These are phyloP conservation scores for Colletotrichum tropicale DNA, from an alignment of 2,329 filamentous ascomycete genomes.

Conservation along the genomic window DNA sequence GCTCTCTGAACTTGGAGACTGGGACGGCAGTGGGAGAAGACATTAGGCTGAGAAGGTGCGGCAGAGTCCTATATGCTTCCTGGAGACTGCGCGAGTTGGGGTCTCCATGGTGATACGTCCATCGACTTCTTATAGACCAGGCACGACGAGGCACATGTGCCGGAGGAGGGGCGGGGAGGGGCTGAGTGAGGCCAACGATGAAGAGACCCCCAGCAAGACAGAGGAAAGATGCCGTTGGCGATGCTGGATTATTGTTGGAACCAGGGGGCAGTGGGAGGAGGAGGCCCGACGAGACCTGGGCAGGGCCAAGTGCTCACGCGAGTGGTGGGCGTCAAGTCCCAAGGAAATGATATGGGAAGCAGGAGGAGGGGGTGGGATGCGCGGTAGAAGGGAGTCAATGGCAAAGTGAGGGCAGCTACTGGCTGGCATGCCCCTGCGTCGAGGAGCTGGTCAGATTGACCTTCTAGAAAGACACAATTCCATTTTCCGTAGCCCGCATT, in stretches of 20 bases:
- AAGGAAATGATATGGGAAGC: background rate
- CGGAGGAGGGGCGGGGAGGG: background rate
- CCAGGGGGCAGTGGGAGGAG: background rate
- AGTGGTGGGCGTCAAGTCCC: background rate
- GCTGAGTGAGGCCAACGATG: constrained; percentile 14
- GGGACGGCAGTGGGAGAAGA: constrained; percentile 34
- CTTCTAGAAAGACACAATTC: constrained; percentile 17
- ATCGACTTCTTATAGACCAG: constrained; percentile 9
- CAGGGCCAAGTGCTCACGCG: background rate
- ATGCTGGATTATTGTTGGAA: constrained; percentile 3
- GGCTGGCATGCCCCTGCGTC: background rate
- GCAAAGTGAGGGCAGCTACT: background rate
- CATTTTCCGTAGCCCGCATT: background rate
- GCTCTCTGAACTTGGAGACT: constrained; percentile 40
- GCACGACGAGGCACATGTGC: background rate
- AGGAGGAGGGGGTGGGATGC: background rate
- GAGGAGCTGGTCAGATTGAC: background rate
- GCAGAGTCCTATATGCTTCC: constrained; percentile 7
- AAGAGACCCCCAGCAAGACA: background rate
- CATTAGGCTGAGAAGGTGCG: constrained; percentile 2
- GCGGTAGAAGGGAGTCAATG: background rate
- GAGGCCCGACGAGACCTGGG: background rate
- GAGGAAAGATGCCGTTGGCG: background rate
- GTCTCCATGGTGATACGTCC: constrained; percentile 9
- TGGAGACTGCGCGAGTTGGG: background rate